These are phyloP conservation scores for Coniochaeta hoffmannii DNA, from an alignment of 2,329 filamentous ascomycete species.

Conservation along the genomic window DNA sequence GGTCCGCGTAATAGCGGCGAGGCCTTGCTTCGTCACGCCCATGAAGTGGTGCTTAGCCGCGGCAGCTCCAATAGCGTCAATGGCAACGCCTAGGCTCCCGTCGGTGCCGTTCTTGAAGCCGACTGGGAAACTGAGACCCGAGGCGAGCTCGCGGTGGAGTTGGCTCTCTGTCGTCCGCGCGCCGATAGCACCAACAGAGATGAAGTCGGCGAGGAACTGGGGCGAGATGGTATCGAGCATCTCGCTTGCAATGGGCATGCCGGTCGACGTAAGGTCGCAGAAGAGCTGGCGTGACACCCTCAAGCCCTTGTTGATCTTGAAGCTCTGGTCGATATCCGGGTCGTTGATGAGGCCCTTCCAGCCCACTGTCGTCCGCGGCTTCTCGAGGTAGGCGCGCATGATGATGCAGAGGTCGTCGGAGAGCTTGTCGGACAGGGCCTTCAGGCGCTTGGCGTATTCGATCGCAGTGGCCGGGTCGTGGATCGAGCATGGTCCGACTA, in stretches of 20 bases:
- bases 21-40: conserved; percentile 94
- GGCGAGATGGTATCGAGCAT: conserved; percentile 99
- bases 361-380: conserved; percentile 94
- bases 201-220: conserved; percentile 93
- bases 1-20: conserved; percentile 91
- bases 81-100: conserved; percentile 80
- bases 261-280: conserved; percentile 74
- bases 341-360: conserved; percentile 99
- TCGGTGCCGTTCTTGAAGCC: conserved; percentile 99
- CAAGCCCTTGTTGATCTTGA: conserved; percentile 98
- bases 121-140: conserved; percentile 91
- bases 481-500: conserved; percentile 94
- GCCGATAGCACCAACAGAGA: conserved; percentile 91
- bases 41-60: conserved; percentile 92
- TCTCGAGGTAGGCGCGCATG: conserved; percentile 98
- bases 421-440: conserved; percentile 70
- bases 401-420: conserved; percentile 80
- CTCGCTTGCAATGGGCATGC: conserved; percentile 93
- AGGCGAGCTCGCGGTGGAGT: conserved; percentile 91
- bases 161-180: conserved; percentile 95
- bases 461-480: conserved; percentile 85
- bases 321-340: conserved; percentile 93
- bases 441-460: conserved; percentile 79
- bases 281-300: conserved; percentile 90
- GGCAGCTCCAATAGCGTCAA: conserved; percentile 88